Conservation (phyloP, 495 filamentous ascomycete genomes). For the Mytilinidion resinicola region DNA sequence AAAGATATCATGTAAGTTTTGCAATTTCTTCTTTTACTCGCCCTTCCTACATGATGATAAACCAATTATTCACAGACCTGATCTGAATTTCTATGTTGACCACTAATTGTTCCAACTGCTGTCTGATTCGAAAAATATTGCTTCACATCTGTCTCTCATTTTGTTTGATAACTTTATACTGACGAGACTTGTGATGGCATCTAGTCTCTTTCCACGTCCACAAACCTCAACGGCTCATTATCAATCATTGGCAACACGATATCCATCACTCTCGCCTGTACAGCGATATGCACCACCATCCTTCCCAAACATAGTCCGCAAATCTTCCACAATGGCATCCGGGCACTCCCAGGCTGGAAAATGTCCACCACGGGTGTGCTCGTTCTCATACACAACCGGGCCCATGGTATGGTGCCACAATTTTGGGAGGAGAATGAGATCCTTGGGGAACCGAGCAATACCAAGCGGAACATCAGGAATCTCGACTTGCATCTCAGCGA, state of each 20-base stretch:
- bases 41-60: slow-evolving; percentile 51
- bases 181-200: neutral
- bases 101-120: slow-evolving; percentile 69
- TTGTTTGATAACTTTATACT: neutral
- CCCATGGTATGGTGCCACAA: slow-evolving; percentile 19
- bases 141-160: neutral
- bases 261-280: too few species aligned
- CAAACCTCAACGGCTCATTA: too few species aligned
- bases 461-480: slow-evolving; percentile 9
- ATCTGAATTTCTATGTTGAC: slow-evolving; percentile 61
- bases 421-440: slow-evolving; percentile 15
- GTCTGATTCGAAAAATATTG: slow-evolving; percentile 49
- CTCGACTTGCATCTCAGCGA: slow-evolving; percentile 2
- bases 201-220: too few species aligned
- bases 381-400: slow-evolving; percentile 21
- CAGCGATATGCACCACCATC: slow-evolving; percentile 22
- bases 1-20: slow-evolving; percentile 1
- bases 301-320: slow-evolving; percentile 52
- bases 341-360: slow-evolving; percentile 58
- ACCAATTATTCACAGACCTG: slow-evolving; percentile 72
- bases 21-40: slow-evolving; percentile 28
- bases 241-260: too few species aligned
- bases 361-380: slow-evolving; percentile 51
- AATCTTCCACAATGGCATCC: slow-evolving; percentile 46
- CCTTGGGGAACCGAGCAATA: slow-evolving; percentile 21